Conservation (phyloP, 2,329 filamentous ascomycete species). For the Dactylellina parvicollis region DNA sequence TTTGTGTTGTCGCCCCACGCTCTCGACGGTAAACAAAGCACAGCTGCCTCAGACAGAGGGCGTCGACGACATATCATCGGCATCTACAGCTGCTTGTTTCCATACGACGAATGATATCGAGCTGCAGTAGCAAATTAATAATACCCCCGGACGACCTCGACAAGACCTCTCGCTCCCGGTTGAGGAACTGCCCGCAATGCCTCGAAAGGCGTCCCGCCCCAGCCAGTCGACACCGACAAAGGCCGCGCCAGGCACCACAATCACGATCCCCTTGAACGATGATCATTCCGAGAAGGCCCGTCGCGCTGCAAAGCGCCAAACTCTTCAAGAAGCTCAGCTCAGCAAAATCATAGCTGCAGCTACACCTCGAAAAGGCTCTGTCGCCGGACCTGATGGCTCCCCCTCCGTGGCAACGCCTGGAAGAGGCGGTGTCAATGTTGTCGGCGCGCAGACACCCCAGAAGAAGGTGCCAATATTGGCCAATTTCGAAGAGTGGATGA, state of each 20-base stretch:
- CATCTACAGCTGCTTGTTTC: neutral
- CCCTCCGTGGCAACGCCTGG: conserved; percentile 59
- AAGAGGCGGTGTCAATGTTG: conserved; percentile 70
- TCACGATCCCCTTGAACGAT: conserved; percentile 93
- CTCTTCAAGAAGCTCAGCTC: conserved; percentile 87
- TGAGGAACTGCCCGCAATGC: conserved; percentile 7
- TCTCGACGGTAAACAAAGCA: conserved; percentile 9
- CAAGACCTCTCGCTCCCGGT: neutral
- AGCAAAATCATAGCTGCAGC: conserved; percentile 87
- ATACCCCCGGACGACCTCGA: neutral
- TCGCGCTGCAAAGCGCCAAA: conserved; percentile 85
- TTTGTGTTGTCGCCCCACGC: conserved; percentile 17
- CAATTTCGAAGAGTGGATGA: conserved; percentile 99
- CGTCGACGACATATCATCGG: neutral
- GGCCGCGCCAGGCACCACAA: conserved; percentile 38
- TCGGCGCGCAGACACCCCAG: conserved; percentile 87
- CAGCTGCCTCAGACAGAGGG: neutral
- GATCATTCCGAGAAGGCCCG: conserved; percentile 91
- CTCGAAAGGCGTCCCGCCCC: conserved; percentile 37
- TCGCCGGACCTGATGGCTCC: conserved; percentile 67
- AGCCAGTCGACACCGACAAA: conserved; percentile 42
- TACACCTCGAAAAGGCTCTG: conserved; percentile 68
- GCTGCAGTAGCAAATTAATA: neutral
- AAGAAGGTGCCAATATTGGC: conserved; percentile 94
- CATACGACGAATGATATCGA: neutral